Percentiles rank a stretch among this genome's conserved stretches.
These are phyloP conservation scores for Kodamaea laetipori DNA, from an alignment of 805 yeast species.

Conservation along the genomic window DNA sequence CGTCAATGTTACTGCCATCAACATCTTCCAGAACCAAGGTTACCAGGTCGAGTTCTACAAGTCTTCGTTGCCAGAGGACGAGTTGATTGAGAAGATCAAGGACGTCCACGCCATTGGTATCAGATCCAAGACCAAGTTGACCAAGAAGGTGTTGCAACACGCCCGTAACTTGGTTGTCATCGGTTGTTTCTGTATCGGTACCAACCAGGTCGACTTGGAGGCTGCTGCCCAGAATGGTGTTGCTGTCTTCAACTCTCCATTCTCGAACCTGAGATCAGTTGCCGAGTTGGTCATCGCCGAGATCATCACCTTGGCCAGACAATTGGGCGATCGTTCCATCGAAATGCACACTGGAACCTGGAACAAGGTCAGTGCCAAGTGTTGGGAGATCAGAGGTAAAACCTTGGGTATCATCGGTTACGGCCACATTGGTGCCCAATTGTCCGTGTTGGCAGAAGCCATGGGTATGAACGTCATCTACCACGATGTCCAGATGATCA, in stretches of 20 bases:
- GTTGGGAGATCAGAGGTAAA: conserved; percentile 99
- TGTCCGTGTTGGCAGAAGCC: conserved; percentile 94
- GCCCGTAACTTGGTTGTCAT: conserved; percentile 88
- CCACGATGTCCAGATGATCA: conserved; percentile 88
- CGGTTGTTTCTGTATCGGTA: conserved; percentile 99
- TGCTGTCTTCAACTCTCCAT: conserved; percentile 97
- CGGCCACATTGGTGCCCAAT: conserved; percentile 97
- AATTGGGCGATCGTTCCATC: conserved; percentile 92
- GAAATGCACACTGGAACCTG: conserved; percentile 96
- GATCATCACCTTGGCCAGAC: conserved; percentile 91
- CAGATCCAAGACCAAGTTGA: conserved; percentile 92
- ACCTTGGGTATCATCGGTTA: conserved; percentile 96
- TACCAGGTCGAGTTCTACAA: conserved; percentile 95
- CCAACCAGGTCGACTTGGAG: conserved; percentile 94
- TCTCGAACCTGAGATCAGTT: conserved; percentile 96
- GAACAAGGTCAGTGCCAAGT: conserved; percentile 92
- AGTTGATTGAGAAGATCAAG: conserved; percentile 88
- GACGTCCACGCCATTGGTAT: conserved; percentile 97
- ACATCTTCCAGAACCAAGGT: conserved; percentile 84
- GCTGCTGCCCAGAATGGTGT: conserved; percentile 91
- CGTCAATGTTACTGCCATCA: conserved; percentile 89
- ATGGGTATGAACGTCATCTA: conserved; percentile 96
- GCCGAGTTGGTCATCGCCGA: conserved; percentile 97
- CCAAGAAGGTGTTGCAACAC: conserved; percentile 72
- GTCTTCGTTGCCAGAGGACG: conserved; percentile 87